Evolutionary conservation across 805 yeast species (phyloP).

Genomic region (Kodamaea jinghongensis): DNA sequence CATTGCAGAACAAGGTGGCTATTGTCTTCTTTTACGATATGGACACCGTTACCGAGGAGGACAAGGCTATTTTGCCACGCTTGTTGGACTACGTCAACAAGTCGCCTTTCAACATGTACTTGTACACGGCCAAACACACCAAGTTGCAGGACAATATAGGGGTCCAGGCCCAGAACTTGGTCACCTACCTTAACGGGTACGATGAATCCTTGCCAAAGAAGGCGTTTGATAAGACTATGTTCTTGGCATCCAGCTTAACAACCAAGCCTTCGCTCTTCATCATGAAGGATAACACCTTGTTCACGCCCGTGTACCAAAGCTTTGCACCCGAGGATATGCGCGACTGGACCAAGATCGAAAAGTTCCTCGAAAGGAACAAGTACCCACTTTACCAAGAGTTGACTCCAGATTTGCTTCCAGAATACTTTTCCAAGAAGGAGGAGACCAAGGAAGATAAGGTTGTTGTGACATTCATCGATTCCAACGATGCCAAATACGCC

Average conservation of each 20-base stretch:
- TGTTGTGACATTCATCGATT: constrained; percentile 48
- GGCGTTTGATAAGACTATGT: constrained; percentile 44
- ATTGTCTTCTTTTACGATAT: constrained; percentile 54
- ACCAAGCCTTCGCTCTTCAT: constrained; percentile 61
- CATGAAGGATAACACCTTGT: constrained; percentile 54
- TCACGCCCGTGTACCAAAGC: constrained; percentile 54
- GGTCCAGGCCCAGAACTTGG: constrained; percentile 39
- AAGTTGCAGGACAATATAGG: constrained; percentile 38
- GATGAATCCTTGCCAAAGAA: constrained; percentile 31
- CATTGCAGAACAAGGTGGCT: constrained; percentile 40
- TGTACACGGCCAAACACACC: constrained; percentile 51
- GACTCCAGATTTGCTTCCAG: constrained; percentile 33
- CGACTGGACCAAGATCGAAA: constrained; percentile 42
- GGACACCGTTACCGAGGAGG: constrained; percentile 56
- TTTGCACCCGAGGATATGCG: constrained; percentile 66
- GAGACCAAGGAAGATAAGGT: constrained; percentile 41
- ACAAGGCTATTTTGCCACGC: constrained; percentile 57
- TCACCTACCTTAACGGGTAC: constrained; percentile 41
- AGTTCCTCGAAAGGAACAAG: constrained; percentile 50
- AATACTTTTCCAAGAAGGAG: constrained; percentile 31
- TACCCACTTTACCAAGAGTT: constrained; percentile 55
- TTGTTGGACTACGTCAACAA: constrained; percentile 59
- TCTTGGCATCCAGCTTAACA: constrained; percentile 51
- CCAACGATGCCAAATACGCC: constrained; percentile 29
- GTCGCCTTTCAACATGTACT: constrained; percentile 51